Conservation (phyloP, 139 green algal species). For the Bryopsis sp. region DNA sequence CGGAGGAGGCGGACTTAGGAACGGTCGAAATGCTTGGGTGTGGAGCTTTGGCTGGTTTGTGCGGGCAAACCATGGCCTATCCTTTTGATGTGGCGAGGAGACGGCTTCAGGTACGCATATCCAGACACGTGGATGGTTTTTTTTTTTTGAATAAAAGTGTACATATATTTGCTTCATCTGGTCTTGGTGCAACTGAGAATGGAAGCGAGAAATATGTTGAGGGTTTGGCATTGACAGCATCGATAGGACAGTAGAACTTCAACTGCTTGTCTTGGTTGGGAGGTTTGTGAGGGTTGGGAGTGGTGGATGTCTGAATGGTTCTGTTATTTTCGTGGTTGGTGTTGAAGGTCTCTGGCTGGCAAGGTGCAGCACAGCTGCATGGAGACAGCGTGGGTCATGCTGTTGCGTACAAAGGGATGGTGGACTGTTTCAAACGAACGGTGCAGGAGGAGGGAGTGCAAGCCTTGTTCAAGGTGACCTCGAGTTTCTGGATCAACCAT, state of each 20-base stretch:
- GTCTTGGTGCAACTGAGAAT: too few relatives aligned
- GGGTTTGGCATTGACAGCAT: too few relatives aligned
- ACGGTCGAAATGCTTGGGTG: conserved; percentile 53
- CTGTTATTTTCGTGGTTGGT: conserved; percentile 1
- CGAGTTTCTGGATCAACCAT: not conserved
- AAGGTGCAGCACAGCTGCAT: conserved; percentile 58
- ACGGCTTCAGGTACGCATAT: conserved; percentile 85
- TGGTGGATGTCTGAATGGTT: not conserved
- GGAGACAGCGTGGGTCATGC: conserved; percentile 42
- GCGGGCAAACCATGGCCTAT: conserved; percentile 94
- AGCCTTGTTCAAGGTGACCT: conserved; percentile 75
- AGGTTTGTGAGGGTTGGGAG: too few relatives aligned
- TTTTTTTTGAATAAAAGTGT: too few relatives aligned
- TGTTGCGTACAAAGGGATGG: conserved; percentile 90
- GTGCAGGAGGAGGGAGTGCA: conserved; percentile 78
- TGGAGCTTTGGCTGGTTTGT: conserved; percentile 82
- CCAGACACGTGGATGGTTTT: too few relatives aligned
- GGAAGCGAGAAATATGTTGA: too few relatives aligned
- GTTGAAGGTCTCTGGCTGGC: conserved; percentile 69
- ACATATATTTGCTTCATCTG: too few relatives aligned
- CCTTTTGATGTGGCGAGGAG: conserved; percentile 92
- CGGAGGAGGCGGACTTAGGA: not conserved
- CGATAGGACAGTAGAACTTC: too few relatives aligned
- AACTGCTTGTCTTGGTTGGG: too few relatives aligned
- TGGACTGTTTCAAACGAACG: conserved; percentile 89